phyloP scores from a whole-genome alignment of 1,284 basidiomycete genomes.

The Veloboletus limbatus region DNA sequence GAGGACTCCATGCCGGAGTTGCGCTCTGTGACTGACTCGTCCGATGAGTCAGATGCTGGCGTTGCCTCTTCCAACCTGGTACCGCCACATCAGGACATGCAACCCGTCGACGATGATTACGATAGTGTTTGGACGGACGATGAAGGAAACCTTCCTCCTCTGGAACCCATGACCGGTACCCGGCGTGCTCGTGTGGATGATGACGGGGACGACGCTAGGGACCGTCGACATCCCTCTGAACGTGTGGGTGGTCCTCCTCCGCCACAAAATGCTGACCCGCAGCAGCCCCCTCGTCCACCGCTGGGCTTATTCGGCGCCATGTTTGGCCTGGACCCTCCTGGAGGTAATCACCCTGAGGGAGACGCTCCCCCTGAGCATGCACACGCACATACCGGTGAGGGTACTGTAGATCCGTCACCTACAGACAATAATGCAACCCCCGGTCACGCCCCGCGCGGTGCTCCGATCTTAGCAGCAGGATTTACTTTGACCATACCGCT shows the following conservation, averaged over 20 bases:
- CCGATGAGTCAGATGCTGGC: conserved; percentile 30
- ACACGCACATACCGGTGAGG: conserved; percentile 33
- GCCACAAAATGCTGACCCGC: conserved; percentile 18
- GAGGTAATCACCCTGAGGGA: conserved; percentile 11
- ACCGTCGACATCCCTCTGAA: conserved; percentile 59
- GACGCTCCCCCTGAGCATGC: conserved; percentile 20
- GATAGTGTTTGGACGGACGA: conserved; percentile 31
- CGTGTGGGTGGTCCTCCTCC: conserved; percentile 30
- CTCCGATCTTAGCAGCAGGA: conserved; percentile 28
- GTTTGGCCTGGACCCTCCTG: conserved; percentile 22
- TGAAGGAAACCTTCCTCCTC: conserved; percentile 25
- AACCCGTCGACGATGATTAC: conserved; percentile 31
- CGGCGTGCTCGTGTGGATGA: conserved; percentile 53
- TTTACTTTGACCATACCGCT: conserved; percentile 34
- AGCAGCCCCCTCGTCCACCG: conserved; percentile 16
- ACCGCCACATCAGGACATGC: conserved; percentile 5
- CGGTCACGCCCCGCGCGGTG: conserved; percentile 20
- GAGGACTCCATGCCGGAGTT: conserved; percentile 42
- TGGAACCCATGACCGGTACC: conserved; percentile 27
- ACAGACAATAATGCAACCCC: conserved; percentile 24
- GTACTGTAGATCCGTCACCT: conserved; percentile 15
- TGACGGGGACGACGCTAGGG: conserved; percentile 52
- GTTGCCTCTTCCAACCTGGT: conserved; percentile 36
- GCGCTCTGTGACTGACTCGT: conserved; percentile 39
- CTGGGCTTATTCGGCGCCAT: conserved; percentile 26